Conservation (phyloP, 2,329 filamentous ascomycete species). For the Trichoderma sp. region DNA sequence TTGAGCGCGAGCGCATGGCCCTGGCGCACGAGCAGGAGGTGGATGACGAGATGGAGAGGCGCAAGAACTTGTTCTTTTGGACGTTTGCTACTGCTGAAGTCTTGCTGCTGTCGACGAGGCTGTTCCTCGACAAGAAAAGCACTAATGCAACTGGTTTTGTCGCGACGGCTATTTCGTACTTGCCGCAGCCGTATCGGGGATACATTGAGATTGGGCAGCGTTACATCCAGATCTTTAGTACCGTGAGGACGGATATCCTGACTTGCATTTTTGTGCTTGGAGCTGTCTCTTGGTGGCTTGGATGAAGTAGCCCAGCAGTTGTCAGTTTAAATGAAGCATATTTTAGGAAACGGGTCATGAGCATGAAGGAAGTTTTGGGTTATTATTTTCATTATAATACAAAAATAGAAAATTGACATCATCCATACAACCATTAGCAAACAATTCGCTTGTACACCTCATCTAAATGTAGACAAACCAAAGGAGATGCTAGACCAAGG, state of each 20-base stretch:
- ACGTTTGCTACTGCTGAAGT: constrained; percentile 80
- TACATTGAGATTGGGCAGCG: constrained; percentile 64
- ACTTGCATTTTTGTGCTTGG: constrained; percentile 77
- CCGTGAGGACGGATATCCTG: constrained; percentile 73
- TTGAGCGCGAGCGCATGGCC: constrained; percentile 56
- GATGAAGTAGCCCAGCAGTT: constrained; percentile 28
- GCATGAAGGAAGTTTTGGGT: not conserved
- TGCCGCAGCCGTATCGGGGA: constrained; percentile 66
- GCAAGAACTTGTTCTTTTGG: constrained; percentile 65
- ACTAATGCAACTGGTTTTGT: constrained; percentile 64
- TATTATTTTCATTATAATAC: not conserved
- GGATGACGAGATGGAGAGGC: constrained; percentile 39
- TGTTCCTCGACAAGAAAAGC: constrained; percentile 67
- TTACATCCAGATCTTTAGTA: constrained; percentile 73
- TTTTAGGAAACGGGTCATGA: constrained; percentile 1
- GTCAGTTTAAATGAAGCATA: not conserved
- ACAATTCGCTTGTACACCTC: not conserved
- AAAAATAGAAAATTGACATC: constrained; percentile 11
- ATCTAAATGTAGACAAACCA: not conserved
- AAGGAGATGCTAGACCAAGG: not conserved
- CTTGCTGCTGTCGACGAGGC: constrained; percentile 70
- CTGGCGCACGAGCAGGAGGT: constrained; percentile 36
- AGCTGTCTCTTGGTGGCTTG: constrained; percentile 51
- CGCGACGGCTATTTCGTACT: constrained; percentile 64
- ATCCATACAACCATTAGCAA: not conserved